These are phyloP conservation scores for Monilinia fructicola DNA, from an alignment of 2,329 filamentous ascomycete genomes.

Conservation along the genomic window DNA sequence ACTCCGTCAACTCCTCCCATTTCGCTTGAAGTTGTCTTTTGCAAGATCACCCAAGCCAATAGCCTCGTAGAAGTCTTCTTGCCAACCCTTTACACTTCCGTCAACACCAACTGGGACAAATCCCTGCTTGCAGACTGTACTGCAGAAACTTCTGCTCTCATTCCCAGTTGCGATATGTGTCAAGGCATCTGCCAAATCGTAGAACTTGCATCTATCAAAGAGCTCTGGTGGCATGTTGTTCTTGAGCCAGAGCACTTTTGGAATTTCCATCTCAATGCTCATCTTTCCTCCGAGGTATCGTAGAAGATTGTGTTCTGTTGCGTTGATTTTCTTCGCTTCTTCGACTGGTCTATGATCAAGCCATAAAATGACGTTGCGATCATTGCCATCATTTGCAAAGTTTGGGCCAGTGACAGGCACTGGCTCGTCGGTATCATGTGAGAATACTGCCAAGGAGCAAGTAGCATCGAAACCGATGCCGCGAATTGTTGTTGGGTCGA, in stretches of 20 bases:
- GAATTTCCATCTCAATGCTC: slow-evolving; percentile 99
- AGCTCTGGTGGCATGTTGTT: slow-evolving; percentile 93
- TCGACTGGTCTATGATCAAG: slow-evolving; percentile 90
- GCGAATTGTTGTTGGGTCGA: slow-evolving; percentile 72
- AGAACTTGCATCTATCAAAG: slow-evolving; percentile 94
- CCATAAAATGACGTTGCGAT: slow-evolving; percentile 96
- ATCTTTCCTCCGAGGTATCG: slow-evolving; percentile 97
- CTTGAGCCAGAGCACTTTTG: slow-evolving; percentile 97
- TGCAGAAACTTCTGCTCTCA: slow-evolving; percentile 91
- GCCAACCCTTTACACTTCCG: slow-evolving; percentile 96
- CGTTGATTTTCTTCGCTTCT: slow-evolving; percentile 92
- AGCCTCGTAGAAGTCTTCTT: slow-evolving; percentile 84
- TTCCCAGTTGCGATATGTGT: slow-evolving; percentile 92
- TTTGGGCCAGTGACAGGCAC: slow-evolving; percentile 85
- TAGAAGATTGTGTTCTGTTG: slow-evolving; percentile 85
- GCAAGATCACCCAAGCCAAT: slow-evolving; percentile 85
- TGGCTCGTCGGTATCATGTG: slow-evolving; percentile 84
- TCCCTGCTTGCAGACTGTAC: slow-evolving; percentile 95
- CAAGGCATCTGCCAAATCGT: slow-evolving; percentile 87
- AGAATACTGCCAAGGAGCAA: slow-evolving; percentile 93
- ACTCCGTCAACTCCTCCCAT: slow-evolving; percentile 93
- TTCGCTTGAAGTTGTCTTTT: slow-evolving; percentile 84
- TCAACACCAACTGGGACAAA: slow-evolving; percentile 97
- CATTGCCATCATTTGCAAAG: slow-evolving; percentile 76
- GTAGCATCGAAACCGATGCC: slow-evolving; percentile 98